These are phyloP conservation scores for Puccinia polysora DNA, from an alignment of 1,284 basidiomycete genomes.

Conservation along the genomic window DNA sequence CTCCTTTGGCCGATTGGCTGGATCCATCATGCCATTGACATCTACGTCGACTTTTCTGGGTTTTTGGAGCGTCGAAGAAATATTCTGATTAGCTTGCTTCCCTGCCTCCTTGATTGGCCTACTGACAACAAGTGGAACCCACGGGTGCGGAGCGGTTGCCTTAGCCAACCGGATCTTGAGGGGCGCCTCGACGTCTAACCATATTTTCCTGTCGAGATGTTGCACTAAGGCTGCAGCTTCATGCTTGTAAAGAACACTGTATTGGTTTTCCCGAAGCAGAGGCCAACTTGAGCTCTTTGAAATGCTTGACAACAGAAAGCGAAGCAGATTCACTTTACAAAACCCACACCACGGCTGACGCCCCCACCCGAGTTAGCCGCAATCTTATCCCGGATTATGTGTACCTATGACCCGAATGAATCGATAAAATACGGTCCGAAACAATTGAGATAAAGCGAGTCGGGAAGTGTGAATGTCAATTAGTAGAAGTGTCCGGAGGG, in stretches of 20 bases:
- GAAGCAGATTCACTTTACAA: slow-evolving; percentile 23
- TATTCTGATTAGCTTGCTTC: neutral
- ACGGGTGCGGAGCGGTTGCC: slow-evolving; percentile 6
- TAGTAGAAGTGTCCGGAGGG: neutral
- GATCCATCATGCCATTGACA: neutral
- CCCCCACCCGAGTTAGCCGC: neutral
- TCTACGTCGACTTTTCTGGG: neutral
- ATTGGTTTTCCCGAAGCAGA: neutral
- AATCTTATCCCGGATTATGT: slow-evolving; percentile 6
- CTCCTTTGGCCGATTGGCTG: neutral
- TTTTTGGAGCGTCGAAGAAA: neutral
- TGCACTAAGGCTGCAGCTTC: neutral
- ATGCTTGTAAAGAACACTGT: slow-evolving; percentile 18
- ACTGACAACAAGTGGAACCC: neutral
- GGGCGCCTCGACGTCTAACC: slow-evolving; percentile 8
- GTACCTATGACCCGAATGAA: no score
- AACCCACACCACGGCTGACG: slow-evolving; percentile 7
- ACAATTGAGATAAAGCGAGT: neutral
- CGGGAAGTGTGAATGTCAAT: neutral
- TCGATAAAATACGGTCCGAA: neutral
- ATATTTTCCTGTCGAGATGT: slow-evolving; percentile 9
- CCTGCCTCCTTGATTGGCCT: no score
- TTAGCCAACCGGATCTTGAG: slow-evolving; percentile 9
- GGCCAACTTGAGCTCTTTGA: neutral
- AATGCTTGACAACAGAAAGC: no score